phyloP scores from a whole-genome alignment of 2,329 filamentous ascomycete genomes.

The Leptosphaerulina australis region DNA sequence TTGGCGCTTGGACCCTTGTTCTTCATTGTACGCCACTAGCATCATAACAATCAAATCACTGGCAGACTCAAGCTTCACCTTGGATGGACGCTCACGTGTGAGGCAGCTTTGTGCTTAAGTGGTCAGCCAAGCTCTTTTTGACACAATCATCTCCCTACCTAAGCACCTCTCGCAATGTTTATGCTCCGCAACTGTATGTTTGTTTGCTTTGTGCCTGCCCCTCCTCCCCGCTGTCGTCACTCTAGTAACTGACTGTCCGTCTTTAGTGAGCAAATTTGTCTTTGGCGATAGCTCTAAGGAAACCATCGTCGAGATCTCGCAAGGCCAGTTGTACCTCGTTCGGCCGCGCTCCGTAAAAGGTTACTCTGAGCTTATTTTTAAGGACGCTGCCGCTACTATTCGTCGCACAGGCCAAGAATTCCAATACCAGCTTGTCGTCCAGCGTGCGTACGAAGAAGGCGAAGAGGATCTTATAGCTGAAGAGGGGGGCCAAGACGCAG shows the following conservation, averaged over 20 bases:
- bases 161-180: slow-evolving; percentile 43
- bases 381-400: slow-evolving; percentile 91
- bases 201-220: slow-evolving; percentile 25
- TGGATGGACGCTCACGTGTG: slow-evolving; percentile 13
- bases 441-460: slow-evolving; percentile 95
- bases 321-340: slow-evolving; percentile 97
- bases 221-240: slow-evolving; percentile 38
- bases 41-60: slow-evolving; percentile 17
- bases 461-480: slow-evolving; percentile 91
- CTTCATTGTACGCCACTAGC: slow-evolving; percentile 11
- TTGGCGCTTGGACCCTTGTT: slow-evolving; percentile 16
- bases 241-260: slow-evolving; percentile 28
- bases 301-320: slow-evolving; percentile 89
- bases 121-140: slow-evolving; percentile 23
- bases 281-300: slow-evolving; percentile 90
- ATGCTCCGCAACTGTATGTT: slow-evolving; percentile 50
- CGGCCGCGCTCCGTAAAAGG: slow-evolving; percentile 94
- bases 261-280: slow-evolving; percentile 83
- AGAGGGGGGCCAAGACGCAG: slow-evolving; percentile 83
- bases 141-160: slow-evolving; percentile 25
- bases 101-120: slow-evolving; percentile 17
- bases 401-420: slow-evolving; percentile 92
- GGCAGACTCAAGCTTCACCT: slow-evolving; percentile 6
- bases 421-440: slow-evolving; percentile 95
- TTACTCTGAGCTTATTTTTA: slow-evolving; percentile 98